Evolutionary conservation across 805 yeast genomes (phyloP).

Genomic region (Nakazawaea ishiwadae): DNA sequence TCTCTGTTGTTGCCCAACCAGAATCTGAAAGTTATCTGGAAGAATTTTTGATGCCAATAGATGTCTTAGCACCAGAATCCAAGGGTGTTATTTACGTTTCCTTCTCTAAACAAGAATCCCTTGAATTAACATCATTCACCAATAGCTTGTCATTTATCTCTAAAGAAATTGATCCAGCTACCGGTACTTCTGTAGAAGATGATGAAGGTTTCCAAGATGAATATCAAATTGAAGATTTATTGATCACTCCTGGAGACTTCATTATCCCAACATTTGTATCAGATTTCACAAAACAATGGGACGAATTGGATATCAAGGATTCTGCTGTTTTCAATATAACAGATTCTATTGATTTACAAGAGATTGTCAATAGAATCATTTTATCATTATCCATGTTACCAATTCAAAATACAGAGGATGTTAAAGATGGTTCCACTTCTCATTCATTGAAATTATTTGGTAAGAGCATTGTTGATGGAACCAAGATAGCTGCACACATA

Average conservation of each 20-base stretch:
- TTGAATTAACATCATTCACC: constrained; percentile 41
- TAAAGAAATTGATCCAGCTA: constrained; percentile 72
- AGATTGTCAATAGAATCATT: constrained; percentile 51
- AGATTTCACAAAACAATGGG: constrained; percentile 69
- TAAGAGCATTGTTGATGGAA: constrained; percentile 58
- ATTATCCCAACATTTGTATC: constrained; percentile 73
- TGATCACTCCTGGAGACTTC: constrained; percentile 76
- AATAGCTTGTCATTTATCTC: constrained; percentile 70
- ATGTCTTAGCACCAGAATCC: constrained; percentile 63
- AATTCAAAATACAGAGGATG: constrained; percentile 66
- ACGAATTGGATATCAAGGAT: constrained; percentile 32
- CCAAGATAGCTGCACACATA: constrained; percentile 45
- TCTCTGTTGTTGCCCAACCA: constrained; percentile 64
- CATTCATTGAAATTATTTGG: constrained; percentile 84
- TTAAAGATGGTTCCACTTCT: constrained; percentile 49
- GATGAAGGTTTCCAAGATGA: constrained; percentile 91
- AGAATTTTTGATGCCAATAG: constrained; percentile 72
- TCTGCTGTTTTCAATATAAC: constrained; percentile 37
- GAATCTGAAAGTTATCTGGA: constrained; percentile 55
- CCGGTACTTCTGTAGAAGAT: constrained; percentile 59
- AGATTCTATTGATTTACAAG: constrained; percentile 38
- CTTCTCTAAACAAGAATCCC: constrained; percentile 48
- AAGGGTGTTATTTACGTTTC: constrained; percentile 78
- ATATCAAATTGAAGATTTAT: constrained; percentile 81
- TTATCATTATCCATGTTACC: constrained; percentile 60